Base-by-base conservation (phyloP, 805 yeast genomes). In the Yamadazyma akitaensis region DNA sequence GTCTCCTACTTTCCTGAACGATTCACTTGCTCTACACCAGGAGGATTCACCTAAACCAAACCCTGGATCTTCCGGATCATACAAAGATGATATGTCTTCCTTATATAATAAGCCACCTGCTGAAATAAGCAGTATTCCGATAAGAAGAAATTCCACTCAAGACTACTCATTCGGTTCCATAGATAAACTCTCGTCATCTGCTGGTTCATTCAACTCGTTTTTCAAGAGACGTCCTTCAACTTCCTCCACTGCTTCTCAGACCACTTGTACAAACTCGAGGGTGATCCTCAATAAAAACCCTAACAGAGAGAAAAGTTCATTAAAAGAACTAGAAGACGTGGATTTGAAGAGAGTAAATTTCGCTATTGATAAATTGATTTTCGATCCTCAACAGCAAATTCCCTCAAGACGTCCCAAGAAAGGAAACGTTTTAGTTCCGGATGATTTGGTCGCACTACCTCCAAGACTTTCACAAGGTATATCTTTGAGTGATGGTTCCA, bases 351-450 rank as follows among this genome's bases (percentile, higher is more conserved):
- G 91, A 50, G 96, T 89, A 4, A 76, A 81, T 0, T 91, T 91
- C 64, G 89, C 94, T 0, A 74, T 88, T 4, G 86, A 86, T 42
- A 80, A 84, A 43, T 77, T 89, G 50, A 75, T 73, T 0, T 73
- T 72, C 51, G 97, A 91, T 63, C 97, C 97, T 2, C 84, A 79
- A 54, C 84, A 79, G 55, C 84, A 79, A 56, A 79, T 79, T 42
- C 84, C 84, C 0, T 76, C 82, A 1, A 61, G 84, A 44, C 63
- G 75, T 32, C 84, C 84, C 0, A 67, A 65, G 41, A 73, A 66
- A 44, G 84, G 84, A 3, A 75, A 79, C 52, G 82, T 79, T 7
- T 47, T 64, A 32, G 62, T 71, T 8, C 88, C 91, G 0, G 88
- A 84, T 37, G 92, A 87, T 58, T 56, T 85, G 50, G 62, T 72